A percentile compares a stretch with the other conserved stretches of the same genome.
Conservation (phyloP, 768 basidiomycete genomes). For the Suillus lakei region DNA sequence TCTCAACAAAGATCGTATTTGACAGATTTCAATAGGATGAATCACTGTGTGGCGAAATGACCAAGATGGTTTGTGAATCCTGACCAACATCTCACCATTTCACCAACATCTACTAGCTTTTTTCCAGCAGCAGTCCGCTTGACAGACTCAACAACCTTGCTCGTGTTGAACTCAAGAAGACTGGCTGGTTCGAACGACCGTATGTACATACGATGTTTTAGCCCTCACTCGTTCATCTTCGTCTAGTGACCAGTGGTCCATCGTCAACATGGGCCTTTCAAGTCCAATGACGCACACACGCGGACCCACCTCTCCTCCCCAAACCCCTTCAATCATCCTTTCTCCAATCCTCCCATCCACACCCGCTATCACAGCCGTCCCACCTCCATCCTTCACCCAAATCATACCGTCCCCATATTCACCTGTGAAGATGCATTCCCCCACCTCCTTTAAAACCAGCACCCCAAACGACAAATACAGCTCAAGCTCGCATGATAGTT, state of each 20-base stretch:
- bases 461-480: slow-evolving; percentile 9
- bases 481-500: slow-evolving; percentile 1
- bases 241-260: slow-evolving; percentile 32
- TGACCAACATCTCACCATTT: slow-evolving; percentile 9
- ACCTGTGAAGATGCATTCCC: background rate
- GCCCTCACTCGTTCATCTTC: background rate
- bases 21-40: slow-evolving; percentile 17
- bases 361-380: background rate
- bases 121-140: slow-evolving; percentile 26
- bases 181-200: slow-evolving; percentile 36
- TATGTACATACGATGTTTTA: slow-evolving; percentile 2
- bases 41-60: slow-evolving; percentile 18
- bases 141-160: slow-evolving; percentile 35
- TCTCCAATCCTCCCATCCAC: background rate
- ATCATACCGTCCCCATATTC: slow-evolving; percentile 11
- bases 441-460: background rate
- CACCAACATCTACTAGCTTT: slow-evolving; percentile 19
- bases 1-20: slow-evolving; percentile 6
- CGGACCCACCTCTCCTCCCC: slow-evolving; percentile 11
- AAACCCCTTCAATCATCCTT: slow-evolving; percentile 8
- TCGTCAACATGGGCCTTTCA: slow-evolving; percentile 30
- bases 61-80: slow-evolving; percentile 29
- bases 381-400: slow-evolving; percentile 1
- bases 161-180: slow-evolving; percentile 32
- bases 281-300: background rate